Evolutionary conservation across 2,329 filamentous ascomycete species (phyloP).

Genomic region (Clonostachys byssicola): DNA sequence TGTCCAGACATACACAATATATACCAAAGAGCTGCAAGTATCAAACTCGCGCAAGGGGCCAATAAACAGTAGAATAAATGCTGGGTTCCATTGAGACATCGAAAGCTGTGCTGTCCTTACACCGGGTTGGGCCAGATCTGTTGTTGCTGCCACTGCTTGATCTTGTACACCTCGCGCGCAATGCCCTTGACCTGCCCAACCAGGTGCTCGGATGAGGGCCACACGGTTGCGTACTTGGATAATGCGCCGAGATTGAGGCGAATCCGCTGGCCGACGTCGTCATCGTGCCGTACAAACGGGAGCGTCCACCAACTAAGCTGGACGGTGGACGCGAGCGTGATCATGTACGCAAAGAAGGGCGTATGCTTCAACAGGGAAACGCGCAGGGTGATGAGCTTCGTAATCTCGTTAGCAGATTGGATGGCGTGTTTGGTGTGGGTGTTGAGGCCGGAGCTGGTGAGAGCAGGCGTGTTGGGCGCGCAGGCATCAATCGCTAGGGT

Average conservation of each 20-base stretch:
- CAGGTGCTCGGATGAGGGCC: slow-evolving; percentile 68
- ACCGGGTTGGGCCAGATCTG: not conserved
- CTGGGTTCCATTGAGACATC: no score
- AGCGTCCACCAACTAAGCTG: slow-evolving; percentile 76
- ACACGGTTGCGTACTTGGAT: slow-evolving; percentile 63
- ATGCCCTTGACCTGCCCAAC: slow-evolving; percentile 72
- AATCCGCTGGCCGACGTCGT: slow-evolving; percentile 69
- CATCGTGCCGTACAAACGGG: slow-evolving; percentile 54
- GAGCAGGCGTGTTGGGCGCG: slow-evolving; percentile 52
- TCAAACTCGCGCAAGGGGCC: no score
- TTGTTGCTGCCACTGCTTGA: slow-evolving; percentile 40
- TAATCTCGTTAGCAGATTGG: slow-evolving; percentile 73
- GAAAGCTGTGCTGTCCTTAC: no score
- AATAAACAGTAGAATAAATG: no score
- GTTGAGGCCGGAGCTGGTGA: slow-evolving; percentile 50
- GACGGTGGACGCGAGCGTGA: slow-evolving; percentile 75
- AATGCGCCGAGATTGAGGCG: slow-evolving; percentile 75
- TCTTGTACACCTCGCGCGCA: slow-evolving; percentile 68
- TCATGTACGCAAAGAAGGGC: slow-evolving; percentile 78
- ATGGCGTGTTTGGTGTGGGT: slow-evolving; percentile 78
- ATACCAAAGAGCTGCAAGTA: no score
- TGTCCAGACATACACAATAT: no score
- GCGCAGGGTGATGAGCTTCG: slow-evolving; percentile 69
- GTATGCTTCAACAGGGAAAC: slow-evolving; percentile 69
- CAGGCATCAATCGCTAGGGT: slow-evolving; percentile 60